Evolutionary conservation across 1,284 basidiomycete genomes (phyloP).

Genomic region (Golubevia sp.): DNA sequence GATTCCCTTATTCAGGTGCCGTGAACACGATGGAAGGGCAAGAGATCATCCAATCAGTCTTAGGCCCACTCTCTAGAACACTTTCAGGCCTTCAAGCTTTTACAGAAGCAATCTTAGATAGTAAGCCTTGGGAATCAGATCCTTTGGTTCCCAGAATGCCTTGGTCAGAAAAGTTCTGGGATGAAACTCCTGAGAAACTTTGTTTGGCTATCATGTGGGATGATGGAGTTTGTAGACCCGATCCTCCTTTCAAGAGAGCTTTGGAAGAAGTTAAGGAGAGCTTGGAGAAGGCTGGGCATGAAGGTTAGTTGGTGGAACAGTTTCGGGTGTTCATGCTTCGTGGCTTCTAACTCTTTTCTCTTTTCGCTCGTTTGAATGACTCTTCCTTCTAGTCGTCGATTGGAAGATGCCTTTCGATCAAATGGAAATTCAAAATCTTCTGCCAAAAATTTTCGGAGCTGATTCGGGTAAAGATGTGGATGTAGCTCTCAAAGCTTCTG

Average conservation of each 20-base stretch:
- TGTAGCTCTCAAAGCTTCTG: background rate
- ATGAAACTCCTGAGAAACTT: conserved; percentile 32
- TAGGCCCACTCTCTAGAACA: conserved; percentile 72
- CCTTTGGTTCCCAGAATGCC: conserved; percentile 70
- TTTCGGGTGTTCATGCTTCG: conserved; percentile 29
- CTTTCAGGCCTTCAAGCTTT: conserved; percentile 71
- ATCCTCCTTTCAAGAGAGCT: conserved; percentile 60
- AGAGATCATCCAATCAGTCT: conserved; percentile 72
- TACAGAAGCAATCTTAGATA: conserved; percentile 68
- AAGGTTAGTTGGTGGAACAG: conserved; percentile 41
- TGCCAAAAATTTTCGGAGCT: background rate
- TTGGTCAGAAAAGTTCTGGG: conserved; percentile 64
- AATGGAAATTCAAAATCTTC: background rate
- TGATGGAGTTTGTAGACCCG: conserved; percentile 62
- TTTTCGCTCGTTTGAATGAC: background rate
- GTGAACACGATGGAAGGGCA: conserved; percentile 68
- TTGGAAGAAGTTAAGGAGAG: conserved; percentile 43
- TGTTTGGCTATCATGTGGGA: conserved; percentile 62
- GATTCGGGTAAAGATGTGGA: conserved; percentile 1
- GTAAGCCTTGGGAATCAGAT: conserved; percentile 74
- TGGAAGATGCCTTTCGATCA: background rate
- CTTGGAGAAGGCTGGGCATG: conserved; percentile 35
- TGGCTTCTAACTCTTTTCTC: conserved; percentile 21
- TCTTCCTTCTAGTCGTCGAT: conserved; percentile 1
- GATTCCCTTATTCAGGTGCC: conserved; percentile 72